phyloP scores from a whole-genome alignment of 306 rosid genomes.

The Macrotyloma uniflorum region DNA sequence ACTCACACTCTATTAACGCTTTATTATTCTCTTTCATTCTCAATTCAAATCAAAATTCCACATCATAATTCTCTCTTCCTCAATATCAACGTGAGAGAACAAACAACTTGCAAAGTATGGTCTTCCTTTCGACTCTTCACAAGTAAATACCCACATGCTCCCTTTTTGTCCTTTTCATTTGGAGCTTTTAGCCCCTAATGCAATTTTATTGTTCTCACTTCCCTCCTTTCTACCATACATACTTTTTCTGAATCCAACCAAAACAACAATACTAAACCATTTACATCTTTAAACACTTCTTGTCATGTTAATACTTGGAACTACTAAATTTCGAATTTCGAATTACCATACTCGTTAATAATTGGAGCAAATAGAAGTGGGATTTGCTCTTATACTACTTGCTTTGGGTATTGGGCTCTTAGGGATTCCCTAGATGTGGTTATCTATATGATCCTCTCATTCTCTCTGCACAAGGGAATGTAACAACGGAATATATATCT shows the following conservation, averaged over 20 bases:
- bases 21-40: constrained; percentile 33
- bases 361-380: constrained; percentile 52
- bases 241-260: constrained; percentile 1
- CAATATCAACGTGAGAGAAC: constrained; percentile 33
- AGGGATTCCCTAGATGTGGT: constrained; percentile 73
- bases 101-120: constrained; percentile 49
- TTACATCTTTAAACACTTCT: background rate
- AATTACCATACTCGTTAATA: background rate
- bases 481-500: constrained; percentile 39
- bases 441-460: constrained; percentile 30
- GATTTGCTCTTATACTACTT: constrained; percentile 51
- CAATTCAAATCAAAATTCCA: background rate
- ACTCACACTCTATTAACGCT: constrained; percentile 60
- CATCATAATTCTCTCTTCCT: constrained; percentile 25
- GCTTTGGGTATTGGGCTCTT: constrained; percentile 68
- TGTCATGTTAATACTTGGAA: background rate
- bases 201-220: background rate
- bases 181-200: constrained; percentile 47
- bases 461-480: constrained; percentile 54
- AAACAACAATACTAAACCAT: background rate
- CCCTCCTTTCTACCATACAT: constrained; percentile 7
- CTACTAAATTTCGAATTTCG: background rate
- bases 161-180: constrained; percentile 68
- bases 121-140: constrained; percentile 44
- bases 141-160: constrained; percentile 61